Conservation (phyloP, 768 basidiomycete genomes). For the Suillus luteus region DNA sequence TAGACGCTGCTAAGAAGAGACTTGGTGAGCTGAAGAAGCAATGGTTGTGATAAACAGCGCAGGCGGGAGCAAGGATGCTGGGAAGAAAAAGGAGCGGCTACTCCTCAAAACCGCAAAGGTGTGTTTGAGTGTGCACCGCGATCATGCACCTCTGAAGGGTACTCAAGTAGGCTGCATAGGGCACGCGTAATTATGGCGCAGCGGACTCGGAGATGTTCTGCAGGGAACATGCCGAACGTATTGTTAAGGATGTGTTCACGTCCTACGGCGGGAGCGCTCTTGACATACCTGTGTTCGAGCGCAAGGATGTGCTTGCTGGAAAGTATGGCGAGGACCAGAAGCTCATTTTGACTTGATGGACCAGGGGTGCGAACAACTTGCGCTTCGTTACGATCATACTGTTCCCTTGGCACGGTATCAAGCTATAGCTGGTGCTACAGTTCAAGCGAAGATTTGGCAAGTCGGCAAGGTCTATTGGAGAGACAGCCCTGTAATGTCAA, state of each 20-base stretch:
- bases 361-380: conserved; percentile 96
- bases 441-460: conserved; percentile 89
- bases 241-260: conserved; percentile 85
- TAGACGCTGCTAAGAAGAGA: conserved; percentile 69
- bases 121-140: conserved; percentile 23
- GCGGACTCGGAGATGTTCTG: conserved; percentile 92
- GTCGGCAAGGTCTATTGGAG: conserved; percentile 98
- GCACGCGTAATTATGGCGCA: conserved; percentile 93
- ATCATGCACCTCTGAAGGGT: conserved; percentile 20
- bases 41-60: conserved; percentile 44
- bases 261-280: conserved; percentile 89
- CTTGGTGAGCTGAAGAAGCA: conserved; percentile 67
- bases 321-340: conserved; percentile 99
- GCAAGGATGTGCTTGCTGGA: conserved; percentile 92
- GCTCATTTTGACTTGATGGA: conserved; percentile 95
- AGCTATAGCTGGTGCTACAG: conserved; percentile 90
- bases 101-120: conserved; percentile 95
- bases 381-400: conserved; percentile 93
- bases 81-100: conserved; percentile 68
- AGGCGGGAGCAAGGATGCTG: conserved; percentile 42
- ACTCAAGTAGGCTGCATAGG: conserved; percentile 47
- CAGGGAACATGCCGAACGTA: conserved; percentile 85
- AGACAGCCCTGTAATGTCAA: conserved; percentile 96
- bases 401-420: conserved; percentile 95
- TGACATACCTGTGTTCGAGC: conserved; percentile 98